Base-by-base conservation (phyloP, 83 land plant genomes). In the Thuja plicata region DNA sequence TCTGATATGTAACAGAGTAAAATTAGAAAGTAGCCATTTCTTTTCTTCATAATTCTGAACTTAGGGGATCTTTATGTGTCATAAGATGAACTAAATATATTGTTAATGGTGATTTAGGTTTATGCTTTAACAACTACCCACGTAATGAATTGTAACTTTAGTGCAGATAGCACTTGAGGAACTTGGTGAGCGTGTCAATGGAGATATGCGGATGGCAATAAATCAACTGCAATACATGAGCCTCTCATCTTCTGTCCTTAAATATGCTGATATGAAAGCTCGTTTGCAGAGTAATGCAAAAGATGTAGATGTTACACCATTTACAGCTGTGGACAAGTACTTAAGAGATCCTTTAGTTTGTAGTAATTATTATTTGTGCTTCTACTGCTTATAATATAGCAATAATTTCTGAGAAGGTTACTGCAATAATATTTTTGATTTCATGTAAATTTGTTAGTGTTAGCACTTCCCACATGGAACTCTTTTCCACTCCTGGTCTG, bases 161-260 rank as follows among this genome's bases (percentile, higher is more conserved):
- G 41, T 76, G 52, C 87, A 98, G 99, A 93, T 95, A 90, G 97
- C 99, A 46, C 92, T 98, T 54, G 99, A 96, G 87, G 99, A 98
- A 90, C 98, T 98, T 66, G 96, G 97, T n/a, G 98, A 97, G 38
- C 95, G 98, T 87, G 95, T 93, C 37, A 95, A 97, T 92, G 99
- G 99, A 45, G 99, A 98, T 92, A 98, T 98, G 94, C 96, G 99
- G 71, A 95, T 97, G 98, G 99, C 99, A 27, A 74, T 98, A 88
- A 98, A 98, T 88, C 96, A 97, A 89, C 73, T 98, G 90, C 99
- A 98, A 85, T 98, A 98, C 84, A 97, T 98, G 99, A 98, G 96
- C 55, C 91, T 98, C 62, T 94, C 96, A 24, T 89, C 89, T 62
- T 92, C 93, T 88, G 91, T 92, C 37, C 91, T 98, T 27, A 94